Base-by-base conservation (phyloP, 176 grass and related monocot species). In the Phoenix roebelenii region DNA sequence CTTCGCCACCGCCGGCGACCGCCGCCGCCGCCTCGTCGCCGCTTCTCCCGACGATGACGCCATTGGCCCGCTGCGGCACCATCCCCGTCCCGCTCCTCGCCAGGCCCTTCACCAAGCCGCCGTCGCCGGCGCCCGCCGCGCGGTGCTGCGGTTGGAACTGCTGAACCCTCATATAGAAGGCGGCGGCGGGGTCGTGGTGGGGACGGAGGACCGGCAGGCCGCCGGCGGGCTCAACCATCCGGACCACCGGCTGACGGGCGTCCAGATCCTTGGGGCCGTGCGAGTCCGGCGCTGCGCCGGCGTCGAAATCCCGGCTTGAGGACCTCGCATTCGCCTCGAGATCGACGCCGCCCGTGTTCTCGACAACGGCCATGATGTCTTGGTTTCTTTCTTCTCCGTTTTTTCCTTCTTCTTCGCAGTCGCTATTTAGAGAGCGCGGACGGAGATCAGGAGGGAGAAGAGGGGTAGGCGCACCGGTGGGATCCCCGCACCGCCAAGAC, bases 281-380 rank as follows among this genome's bases (percentile, higher is more conserved):
- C 54, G 32, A 20, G 51, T 63, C 51, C 15, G 25, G 49, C 22
- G 44, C 50, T 51, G 25, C 57, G n/a, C 57, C 35, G 68, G 23
- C 23, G 39, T 16, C 18, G 23, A 19, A 44, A 44, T 44, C 35
- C 35, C 10, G 51, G 25, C 25, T 5, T 19, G 29, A 23, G 18
- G 14, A 14, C 18, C 32, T 20, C 15, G 4, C 24, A 25, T 50
- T 15, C 25, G 25, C 50, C 6, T 5, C 15, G 3, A 72, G 58
- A 54, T 72, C 70, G 58, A 72, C 50, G 70, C 58, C 70, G 49
- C 54, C 39, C 17, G 59, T 39, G 58, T 50, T 54, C 50, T 72
- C 70, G 39, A 63, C 51, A 15, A 72, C 44, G n/a, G 25, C 70
- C 70, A 72, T 72, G 70, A 63, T 54, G 25, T 9, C 65, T 30